phyloP scores from a whole-genome alignment of 768 basidiomycete species.

The Suillus alpinus region DNA sequence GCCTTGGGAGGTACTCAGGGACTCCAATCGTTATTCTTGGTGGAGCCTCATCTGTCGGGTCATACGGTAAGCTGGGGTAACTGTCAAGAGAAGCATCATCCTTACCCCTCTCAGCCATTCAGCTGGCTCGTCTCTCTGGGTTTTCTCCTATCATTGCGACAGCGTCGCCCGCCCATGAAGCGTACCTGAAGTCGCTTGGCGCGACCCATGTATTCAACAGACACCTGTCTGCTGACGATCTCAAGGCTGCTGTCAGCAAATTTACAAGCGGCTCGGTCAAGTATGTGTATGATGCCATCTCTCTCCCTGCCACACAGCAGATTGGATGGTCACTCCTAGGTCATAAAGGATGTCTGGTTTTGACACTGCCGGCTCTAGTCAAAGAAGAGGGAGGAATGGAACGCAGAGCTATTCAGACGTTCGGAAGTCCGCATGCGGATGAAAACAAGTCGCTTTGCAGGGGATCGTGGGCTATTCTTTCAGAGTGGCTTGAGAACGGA shows the following conservation, averaged over 20 bases:
- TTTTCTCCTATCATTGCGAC: conserved; percentile 42
- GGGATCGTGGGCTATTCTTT: conserved; percentile 19
- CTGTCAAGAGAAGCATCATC: conserved; percentile 2
- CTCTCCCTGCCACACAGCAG: conserved; percentile 33
- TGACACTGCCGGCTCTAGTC: conserved; percentile 23
- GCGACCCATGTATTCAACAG: conserved; percentile 41
- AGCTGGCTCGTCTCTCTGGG: conserved; percentile 38
- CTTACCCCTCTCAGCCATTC: conserved; percentile 26
- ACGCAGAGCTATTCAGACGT: conserved; percentile 21
- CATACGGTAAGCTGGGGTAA: conserved; percentile 34
- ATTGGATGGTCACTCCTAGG: conserved; percentile 32
- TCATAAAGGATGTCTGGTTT: conserved; percentile 30
- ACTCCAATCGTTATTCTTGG: conserved; percentile 46
- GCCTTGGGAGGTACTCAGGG: conserved; percentile 35
- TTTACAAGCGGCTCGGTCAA: conserved; percentile 21
- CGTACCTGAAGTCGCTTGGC: conserved; percentile 34
- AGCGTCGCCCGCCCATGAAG: conserved; percentile 30
- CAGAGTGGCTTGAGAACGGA: conserved; percentile 24
- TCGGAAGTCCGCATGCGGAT: conserved; percentile 21
- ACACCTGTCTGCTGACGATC: conserved; percentile 12
- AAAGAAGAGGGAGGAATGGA: conserved; percentile 19
- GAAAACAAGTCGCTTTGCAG: conserved; percentile 17
- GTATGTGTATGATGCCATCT: conserved; percentile 31
- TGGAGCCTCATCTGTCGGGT: conserved; percentile 49
- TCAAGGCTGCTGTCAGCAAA: conserved; percentile 20